These are phyloP conservation scores for Cryphonectria carpinicola DNA, from an alignment of 2,329 filamentous ascomycete species.

Conservation along the genomic window DNA sequence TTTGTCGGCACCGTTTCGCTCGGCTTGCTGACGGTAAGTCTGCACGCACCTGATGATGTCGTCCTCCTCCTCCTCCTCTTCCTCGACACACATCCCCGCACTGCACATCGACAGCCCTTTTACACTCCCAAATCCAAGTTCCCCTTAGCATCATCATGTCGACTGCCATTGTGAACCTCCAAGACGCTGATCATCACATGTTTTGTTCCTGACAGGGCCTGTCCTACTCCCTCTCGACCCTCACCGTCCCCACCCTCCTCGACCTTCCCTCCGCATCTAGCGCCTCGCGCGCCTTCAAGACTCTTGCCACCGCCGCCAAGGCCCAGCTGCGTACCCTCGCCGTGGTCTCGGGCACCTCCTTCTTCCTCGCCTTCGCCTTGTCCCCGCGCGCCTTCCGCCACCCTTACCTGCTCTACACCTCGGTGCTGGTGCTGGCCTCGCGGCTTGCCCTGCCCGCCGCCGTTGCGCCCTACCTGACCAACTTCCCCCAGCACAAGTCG, in stretches of 20 bases:
- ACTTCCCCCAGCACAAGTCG: conserved; percentile 25
- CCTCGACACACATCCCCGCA: background rate
- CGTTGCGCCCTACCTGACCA: conserved; percentile 50
- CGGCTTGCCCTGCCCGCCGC: conserved; percentile 55
- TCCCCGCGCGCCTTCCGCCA: conserved; percentile 78
- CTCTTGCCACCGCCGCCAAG: conserved; percentile 65
- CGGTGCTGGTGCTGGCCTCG: conserved; percentile 68
- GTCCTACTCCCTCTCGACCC: conserved; percentile 79
- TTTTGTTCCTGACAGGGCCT: conserved; percentile 69
- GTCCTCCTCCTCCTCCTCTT: background rate
- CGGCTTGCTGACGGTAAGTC: conserved; percentile 81
- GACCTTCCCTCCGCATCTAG: conserved; percentile 75
- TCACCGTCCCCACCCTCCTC: conserved; percentile 80
- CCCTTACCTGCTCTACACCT: conserved; percentile 89
- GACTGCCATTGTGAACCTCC: background rate
- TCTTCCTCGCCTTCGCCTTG: conserved; percentile 77
- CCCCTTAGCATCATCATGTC: background rate
- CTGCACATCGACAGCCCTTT: conserved; percentile 5
- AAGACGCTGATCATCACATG: conserved; percentile 9
- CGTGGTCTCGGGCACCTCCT: conserved; percentile 69
- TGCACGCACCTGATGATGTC: background rate
- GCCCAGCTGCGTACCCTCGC: conserved; percentile 70
- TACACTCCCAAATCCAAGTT: background rate
- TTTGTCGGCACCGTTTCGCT: conserved; percentile 91
- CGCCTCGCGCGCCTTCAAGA: conserved; percentile 71